Conservation (phyloP, 2,329 filamentous ascomycete genomes). For the Epichloe amarillans region DNA sequence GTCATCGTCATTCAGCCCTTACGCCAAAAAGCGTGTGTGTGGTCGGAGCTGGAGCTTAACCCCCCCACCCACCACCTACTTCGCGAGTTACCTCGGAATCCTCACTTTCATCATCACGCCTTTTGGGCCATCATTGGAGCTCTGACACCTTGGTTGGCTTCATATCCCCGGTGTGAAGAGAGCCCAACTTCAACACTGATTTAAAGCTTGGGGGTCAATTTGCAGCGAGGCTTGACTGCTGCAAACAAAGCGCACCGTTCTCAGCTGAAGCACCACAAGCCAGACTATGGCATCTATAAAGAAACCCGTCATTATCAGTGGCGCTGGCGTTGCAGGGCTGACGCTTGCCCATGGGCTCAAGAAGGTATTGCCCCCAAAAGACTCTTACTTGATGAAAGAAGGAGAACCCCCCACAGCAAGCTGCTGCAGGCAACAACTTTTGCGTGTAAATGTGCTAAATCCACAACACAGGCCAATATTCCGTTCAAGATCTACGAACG, state of each 20-base stretch:
- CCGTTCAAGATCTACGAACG: slow-evolving; percentile 20
- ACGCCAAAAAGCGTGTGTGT: too few species aligned
- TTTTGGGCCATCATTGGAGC: too few species aligned
- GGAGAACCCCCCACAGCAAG: background rate
- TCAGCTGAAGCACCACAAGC: background rate
- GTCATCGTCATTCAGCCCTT: background rate
- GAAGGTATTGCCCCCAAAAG: slow-evolving; percentile 13
- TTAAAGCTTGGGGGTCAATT: too few species aligned
- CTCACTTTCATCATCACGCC: too few species aligned
- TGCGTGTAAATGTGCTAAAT: background rate
- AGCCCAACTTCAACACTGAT: too few species aligned
- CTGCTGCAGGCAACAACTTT: too few species aligned
- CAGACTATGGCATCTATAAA: slow-evolving; percentile 3
- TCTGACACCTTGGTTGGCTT: too few species aligned
- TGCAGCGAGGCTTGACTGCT: background rate
- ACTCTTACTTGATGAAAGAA: background rate
- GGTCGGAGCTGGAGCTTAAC: too few species aligned
- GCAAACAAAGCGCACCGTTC: background rate
- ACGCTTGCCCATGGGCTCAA: slow-evolving; percentile 23
- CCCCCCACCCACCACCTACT: too few species aligned
- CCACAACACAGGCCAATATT: slow-evolving; percentile 13
- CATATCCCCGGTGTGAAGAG: too few species aligned
- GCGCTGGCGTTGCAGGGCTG: slow-evolving; percentile 24
- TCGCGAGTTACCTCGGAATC: too few species aligned
- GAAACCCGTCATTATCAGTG: slow-evolving; percentile 22